Conservation (phyloP, 1,139 yeast genomes). For the Blastobotrys buckinghamii region DNA sequence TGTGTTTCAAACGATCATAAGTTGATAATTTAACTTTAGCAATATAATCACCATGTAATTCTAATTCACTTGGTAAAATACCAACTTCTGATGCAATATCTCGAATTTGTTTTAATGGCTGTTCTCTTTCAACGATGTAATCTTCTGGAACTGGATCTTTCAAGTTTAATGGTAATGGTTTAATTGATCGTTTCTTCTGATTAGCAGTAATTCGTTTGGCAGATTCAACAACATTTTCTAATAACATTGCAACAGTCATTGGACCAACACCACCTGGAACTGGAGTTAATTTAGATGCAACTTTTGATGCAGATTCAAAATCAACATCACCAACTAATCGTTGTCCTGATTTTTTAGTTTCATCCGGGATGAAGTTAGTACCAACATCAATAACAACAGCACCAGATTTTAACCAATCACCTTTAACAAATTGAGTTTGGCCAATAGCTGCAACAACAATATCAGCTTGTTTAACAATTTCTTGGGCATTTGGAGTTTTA, state of each 20-base stretch:
- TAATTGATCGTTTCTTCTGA: constrained; percentile 30
- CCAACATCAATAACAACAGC: constrained; percentile 94
- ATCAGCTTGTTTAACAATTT: constrained; percentile 67
- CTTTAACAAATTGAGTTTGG: constrained; percentile 72
- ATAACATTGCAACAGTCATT: constrained; percentile 95
- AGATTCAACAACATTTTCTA: constrained; percentile 77
- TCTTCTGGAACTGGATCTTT: constrained; percentile 91
- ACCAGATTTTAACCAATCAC: constrained; percentile 82
- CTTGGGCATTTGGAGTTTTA: constrained; percentile 56
- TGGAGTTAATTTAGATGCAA: constrained; percentile 83
- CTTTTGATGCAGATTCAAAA: constrained; percentile 56
- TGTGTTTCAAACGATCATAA: constrained; percentile 60
- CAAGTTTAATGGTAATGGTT: constrained; percentile 62
- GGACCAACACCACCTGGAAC: constrained; percentile 99
- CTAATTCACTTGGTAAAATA: constrained; percentile 71
- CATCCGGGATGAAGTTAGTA: constrained; percentile 79
- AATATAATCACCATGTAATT: constrained; percentile 84
- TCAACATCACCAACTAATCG: constrained; percentile 94
- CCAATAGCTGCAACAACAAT: constrained; percentile 92
- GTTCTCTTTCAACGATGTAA: constrained; percentile 83
- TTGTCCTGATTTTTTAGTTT: constrained; percentile 72
- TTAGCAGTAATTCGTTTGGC: constrained; percentile 47
- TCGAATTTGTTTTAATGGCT: constrained; percentile 75
- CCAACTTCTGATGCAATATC: constrained; percentile 83
- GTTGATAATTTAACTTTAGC: constrained; percentile 80